These are phyloP conservation scores for Buddleja alternifolia DNA, from an alignment of 257 asterid genomes.

Conservation along the genomic window DNA sequence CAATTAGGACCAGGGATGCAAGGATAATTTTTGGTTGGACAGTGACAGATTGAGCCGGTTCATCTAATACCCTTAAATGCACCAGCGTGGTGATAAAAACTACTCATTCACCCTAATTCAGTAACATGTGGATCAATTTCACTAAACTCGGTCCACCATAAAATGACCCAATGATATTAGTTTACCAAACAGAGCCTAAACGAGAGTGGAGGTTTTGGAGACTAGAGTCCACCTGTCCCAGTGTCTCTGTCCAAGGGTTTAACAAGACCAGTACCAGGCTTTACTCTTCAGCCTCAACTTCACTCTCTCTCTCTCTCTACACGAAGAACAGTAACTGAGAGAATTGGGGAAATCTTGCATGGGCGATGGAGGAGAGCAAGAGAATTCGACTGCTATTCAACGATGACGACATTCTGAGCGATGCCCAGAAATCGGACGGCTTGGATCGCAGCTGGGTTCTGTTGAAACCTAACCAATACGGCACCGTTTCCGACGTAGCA, in stretches of 20 bases:
- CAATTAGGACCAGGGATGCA: too few relatives aligned
- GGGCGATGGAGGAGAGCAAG: constrained; percentile 62
- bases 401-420: constrained; percentile 62
- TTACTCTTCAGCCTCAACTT: background rate
- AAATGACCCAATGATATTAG: too few relatives aligned
- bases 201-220: constrained; percentile 15
- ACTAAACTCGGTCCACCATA: too few relatives aligned
- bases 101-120: too few relatives aligned
- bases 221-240: constrained; percentile 18
- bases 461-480: constrained; percentile 57
- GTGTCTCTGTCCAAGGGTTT: constrained; percentile 32
- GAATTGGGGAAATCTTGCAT: constrained; percentile 39
- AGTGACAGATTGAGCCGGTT: too few relatives aligned
- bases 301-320: background rate
- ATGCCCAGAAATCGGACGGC: constrained; percentile 71
- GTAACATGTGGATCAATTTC: too few relatives aligned
- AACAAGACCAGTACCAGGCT: background rate
- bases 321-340: constrained; percentile 7
- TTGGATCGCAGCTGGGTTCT: constrained; percentile 68
- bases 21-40: too few relatives aligned
- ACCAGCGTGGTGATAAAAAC: too few relatives aligned
- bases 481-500: constrained; percentile 62
- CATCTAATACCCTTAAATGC: too few relatives aligned
- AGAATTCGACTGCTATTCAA: constrained; percentile 72
- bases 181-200: constrained; percentile 14